Base-by-base conservation (phyloP, 2,329 filamentous ascomycete genomes). In the Nemania sp. region DNA sequence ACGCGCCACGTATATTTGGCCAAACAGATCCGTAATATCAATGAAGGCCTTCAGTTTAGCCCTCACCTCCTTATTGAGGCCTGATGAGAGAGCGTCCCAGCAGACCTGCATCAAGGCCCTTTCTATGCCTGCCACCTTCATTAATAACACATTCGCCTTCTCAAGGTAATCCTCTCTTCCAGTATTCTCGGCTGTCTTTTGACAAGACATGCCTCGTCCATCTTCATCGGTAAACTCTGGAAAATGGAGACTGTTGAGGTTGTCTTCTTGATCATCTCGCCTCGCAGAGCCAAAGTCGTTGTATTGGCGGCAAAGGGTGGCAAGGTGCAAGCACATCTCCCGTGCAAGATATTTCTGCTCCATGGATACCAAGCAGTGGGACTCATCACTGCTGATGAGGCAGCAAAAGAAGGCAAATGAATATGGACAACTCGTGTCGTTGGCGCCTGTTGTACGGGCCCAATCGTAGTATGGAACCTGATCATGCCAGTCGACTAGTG, bases 241-340 rank as follows among this genome's bases (percentile, higher is more conserved):
- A 28, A 46, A 52, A 7, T 46, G 4, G 3, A 52, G 8, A 12
- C 31, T 39, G 14, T 52, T 52, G 2, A 52, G 41, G 5, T 45
- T 46, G 1, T 24, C 41, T 19, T 52, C 49, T 5, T 14, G 14
- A 2, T 33, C 6, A n/a, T 52, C 49, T 33, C 49, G 40, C 7
- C 6, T 14, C 4, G 7, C 36, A 17, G 49, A 52, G 8, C 49
- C 41, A 12, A 45, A 52, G 24, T 52, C 49, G 6, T 52, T 52
- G 24, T 52, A 52, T 33, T 23, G 22, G 2, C 49, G 41, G 17
- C 49, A 52, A 6, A 52, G 19, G n/a, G 33, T 26, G 5, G 41
- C 23, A 17, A 52, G 49, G 26, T 45, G 49, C 6, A 7, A 6
- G 20, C 47, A 34, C 28, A 50, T 3, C 2, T 23, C 37, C 20